Percentiles rank a stretch among this genome's conserved stretches.
These are phyloP conservation scores for Colletotrichum sp. DNA, from an alignment of 2,329 filamentous ascomycete genomes.

Conservation along the genomic window DNA sequence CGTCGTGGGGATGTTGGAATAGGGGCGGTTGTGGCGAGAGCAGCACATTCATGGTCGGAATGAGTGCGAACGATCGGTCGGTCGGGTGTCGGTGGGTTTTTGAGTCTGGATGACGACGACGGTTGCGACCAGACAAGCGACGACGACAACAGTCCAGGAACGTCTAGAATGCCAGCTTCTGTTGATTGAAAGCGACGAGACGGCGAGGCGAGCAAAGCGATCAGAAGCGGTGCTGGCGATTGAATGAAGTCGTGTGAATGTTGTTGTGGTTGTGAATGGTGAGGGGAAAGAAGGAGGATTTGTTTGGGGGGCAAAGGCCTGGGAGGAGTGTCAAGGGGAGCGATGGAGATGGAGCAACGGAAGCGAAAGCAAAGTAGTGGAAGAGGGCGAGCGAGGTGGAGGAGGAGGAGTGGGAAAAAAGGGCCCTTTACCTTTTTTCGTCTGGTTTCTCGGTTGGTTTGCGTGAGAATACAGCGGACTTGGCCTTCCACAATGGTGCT, in stretches of 20 bases:
- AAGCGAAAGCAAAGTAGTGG: background rate
- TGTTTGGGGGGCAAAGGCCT: constrained; percentile 14
- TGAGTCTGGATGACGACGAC: constrained; percentile 18
- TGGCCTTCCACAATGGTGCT: background rate
- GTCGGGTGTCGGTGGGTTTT: background rate
- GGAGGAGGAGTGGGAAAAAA: background rate
- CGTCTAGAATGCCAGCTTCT: constrained; percentile 8
- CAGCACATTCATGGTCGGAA: constrained; percentile 63
- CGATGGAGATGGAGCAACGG: constrained; percentile 3
- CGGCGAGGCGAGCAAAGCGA: background rate
- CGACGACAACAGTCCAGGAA: constrained; percentile 8
- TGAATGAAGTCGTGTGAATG: background rate
- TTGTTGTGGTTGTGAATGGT: constrained; percentile 6
- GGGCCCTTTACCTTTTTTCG: constrained; percentile 4
- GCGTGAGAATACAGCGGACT: background rate
- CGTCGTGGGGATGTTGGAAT: constrained; percentile 65
- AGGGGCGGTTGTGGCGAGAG: constrained; percentile 64
- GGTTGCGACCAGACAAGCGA: constrained; percentile 9
- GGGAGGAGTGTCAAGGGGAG: background rate
- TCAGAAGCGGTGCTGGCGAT: background rate
- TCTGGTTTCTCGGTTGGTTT: background rate
- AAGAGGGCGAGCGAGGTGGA: background rate
- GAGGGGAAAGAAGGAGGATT: constrained; percentile 19
- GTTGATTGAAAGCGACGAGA: background rate
- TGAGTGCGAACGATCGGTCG: background rate